A percentile compares a stretch with the other conserved stretches of the same genome.
Conservation (phyloP, 371 early-diverging fungal species). For the Ordospora colligata region DNA sequence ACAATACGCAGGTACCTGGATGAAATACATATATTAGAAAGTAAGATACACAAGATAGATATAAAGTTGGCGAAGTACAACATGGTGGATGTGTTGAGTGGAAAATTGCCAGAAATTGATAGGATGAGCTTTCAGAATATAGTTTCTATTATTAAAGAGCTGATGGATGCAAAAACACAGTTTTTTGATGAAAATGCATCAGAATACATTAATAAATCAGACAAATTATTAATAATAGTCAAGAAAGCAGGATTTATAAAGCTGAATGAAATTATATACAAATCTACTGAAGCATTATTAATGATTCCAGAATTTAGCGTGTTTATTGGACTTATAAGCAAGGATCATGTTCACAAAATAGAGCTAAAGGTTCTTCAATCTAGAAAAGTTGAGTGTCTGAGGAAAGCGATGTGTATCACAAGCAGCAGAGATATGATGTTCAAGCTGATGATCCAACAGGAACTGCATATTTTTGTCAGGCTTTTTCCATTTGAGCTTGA, state of each 20-base stretch:
- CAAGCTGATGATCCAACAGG: constrained; percentile 1
- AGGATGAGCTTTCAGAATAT: neutral
- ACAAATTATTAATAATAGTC: neutral
- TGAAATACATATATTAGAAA: neutral
- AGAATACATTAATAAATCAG: neutral
- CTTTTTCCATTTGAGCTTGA: neutral
- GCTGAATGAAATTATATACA: neutral
- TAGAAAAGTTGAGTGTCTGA: neutral
- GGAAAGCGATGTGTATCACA: neutral
- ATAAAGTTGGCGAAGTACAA: neutral
- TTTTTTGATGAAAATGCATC: neutral
- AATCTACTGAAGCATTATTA: neutral
- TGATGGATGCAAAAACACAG: neutral
- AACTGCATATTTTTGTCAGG: neutral
- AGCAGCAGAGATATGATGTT: neutral
- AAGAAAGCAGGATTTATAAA: neutral
- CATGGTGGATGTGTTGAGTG: neutral
- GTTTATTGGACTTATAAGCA: neutral
- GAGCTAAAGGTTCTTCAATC: neutral
- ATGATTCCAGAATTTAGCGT: neutral
- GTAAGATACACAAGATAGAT: neutral
- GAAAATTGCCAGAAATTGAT: neutral
- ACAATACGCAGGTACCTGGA: neutral
- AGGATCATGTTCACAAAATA: neutral
- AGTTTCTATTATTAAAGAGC: neutral